These are phyloP conservation scores for Achaetomiella virescens DNA, from an alignment of 495 filamentous ascomycete species.

Conservation along the genomic window DNA sequence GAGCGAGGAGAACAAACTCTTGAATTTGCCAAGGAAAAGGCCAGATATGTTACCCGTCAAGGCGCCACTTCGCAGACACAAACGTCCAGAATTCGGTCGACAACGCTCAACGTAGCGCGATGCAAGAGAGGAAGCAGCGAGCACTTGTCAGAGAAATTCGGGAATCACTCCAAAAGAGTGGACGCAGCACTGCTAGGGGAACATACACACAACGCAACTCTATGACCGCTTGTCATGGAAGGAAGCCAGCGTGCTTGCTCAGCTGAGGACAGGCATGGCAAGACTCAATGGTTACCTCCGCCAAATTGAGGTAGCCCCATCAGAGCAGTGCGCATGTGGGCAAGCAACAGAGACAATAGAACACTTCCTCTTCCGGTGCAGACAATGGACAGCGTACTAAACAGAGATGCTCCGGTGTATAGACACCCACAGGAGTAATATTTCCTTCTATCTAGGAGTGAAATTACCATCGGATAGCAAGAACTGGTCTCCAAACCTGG, in stretches of 20 bases:
- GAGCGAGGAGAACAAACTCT: too few species aligned
- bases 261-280: slow-evolving; percentile 5
- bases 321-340: neutral
- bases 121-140: too few species aligned
- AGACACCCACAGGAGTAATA: too few species aligned
- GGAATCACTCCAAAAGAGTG: neutral
- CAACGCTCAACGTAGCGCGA: neutral
- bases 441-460: too few species aligned
- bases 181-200: neutral
- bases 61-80: neutral
- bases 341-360: neutral
- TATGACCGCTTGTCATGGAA: neutral
- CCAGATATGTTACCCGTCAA: neutral
- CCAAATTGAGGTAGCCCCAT: neutral
- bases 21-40: neutral
- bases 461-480: too few species aligned
- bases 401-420: too few species aligned
- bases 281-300: slow-evolving; percentile 1
- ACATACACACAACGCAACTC: neutral
- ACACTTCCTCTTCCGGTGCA: too few species aligned
- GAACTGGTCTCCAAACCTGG: too few species aligned
- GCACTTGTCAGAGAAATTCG: neutral
- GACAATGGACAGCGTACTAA: too few species aligned
- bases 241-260: neutral
- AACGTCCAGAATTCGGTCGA: neutral